Base-by-base conservation (phyloP, 805 yeast species). In the Zygotorulaspora danielsina region DNA sequence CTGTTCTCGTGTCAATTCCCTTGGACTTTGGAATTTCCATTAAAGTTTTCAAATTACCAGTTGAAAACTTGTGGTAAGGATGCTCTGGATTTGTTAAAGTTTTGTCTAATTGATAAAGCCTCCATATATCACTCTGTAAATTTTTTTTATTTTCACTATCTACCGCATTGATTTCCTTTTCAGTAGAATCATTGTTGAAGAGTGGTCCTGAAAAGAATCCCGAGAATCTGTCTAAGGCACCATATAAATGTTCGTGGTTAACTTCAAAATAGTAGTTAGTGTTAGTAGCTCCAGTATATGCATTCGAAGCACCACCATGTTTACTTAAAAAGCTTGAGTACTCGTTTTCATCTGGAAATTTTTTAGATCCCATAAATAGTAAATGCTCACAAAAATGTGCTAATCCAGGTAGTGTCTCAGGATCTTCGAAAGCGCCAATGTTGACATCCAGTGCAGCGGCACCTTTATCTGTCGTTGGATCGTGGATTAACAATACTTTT, bases 141-240 rank as follows among this genome's bases (percentile, higher is more conserved):
- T 90, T 90, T 66, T 93, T 90, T 61, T 88, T 90, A 67, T 90
- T 87, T 65, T 90, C 98, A 26, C 95, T 84, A 63, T 90, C 96
- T 7, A 90, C 97, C 1, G 97, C 97, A 47, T 79, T 77, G 53
- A 90, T 84, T 63, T 90, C 98, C 40, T 97, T 73, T 56, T 88
- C 96, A 57, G 87, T 85, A 57, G 96, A 81, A 46, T 78, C 70
- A 39, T 71, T 65, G 36, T 68, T 64, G 51, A 90, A 90, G 50
- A 90, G 67, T 1, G 98, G 98, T 19, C 76, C 61, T 24, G 89
- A 82, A 68, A 90, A 90, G 59, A 90, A 90, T 60, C 90, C 97
- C 4, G 96, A 76, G 62, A 90, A 90, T 52, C 97, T 71, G 61
- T 90, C 97, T 38, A 90, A 66, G 0, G 97, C 96, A 5, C 95